Evolutionary conservation across 1,284 basidiomycete species (phyloP).

Genomic region (Sanghuangporus weigelae): DNA sequence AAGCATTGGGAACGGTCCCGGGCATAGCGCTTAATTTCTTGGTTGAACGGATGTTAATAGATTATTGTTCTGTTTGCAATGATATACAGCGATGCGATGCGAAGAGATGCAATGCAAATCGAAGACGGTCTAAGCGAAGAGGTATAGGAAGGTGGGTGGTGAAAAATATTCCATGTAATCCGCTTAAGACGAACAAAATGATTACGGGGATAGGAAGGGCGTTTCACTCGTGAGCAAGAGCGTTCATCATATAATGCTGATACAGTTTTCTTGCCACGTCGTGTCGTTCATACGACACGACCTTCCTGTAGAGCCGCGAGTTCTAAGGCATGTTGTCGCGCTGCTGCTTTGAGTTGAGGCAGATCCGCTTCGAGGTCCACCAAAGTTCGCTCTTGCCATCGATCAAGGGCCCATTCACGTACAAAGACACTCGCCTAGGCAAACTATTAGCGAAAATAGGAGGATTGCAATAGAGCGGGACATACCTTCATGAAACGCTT

Average conservation of each 20-base stretch:
- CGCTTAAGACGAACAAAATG: background rate
- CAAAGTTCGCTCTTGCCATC: conserved; percentile 50
- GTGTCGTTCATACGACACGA: background rate
- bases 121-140: background rate
- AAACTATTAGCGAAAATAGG: background rate
- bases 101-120: background rate
- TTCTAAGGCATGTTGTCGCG: conserved; percentile 11
- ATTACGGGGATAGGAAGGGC: background rate
- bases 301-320: conserved; percentile 3
- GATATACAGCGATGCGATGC: conserved; percentile 6
- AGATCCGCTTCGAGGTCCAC: conserved; percentile 51
- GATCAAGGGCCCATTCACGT: conserved; percentile 56
- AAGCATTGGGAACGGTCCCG: background rate
- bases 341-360: conserved; percentile 40
- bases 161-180: conserved; percentile 2
- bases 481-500: conserved; percentile 83
- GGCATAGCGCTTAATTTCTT: background rate
- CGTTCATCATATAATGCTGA: background rate
- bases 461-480: conserved; percentile 5
- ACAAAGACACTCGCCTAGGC: conserved; percentile 54
- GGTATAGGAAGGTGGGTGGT: background rate
- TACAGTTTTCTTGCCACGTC: background rate
- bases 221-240: conserved; percentile 5
- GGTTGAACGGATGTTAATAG: background rate
- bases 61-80: conserved; percentile 5